Conservation (phyloP, 169 alveolate genomes). For the Eimeria maxima region DNA sequence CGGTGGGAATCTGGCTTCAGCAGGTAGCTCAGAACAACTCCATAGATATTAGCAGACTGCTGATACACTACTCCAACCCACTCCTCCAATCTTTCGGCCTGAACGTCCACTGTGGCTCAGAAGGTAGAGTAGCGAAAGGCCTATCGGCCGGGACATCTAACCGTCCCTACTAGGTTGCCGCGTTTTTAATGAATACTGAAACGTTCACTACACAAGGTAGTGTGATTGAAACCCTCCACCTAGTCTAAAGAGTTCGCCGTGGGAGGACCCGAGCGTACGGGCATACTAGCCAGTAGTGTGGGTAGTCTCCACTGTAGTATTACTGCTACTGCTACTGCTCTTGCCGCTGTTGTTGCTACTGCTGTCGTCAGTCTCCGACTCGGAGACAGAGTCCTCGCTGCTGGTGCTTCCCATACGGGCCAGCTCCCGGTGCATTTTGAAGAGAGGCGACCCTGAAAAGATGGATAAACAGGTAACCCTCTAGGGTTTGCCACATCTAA, state of each 20-base stretch:
- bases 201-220: background rate
- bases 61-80: no score
- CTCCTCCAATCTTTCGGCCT: no score
- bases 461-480: background rate
- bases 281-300: background rate
- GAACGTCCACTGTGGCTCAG: no score
- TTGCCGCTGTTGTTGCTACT: background rate
- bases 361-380: slow-evolving; percentile 41
- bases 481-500: background rate
- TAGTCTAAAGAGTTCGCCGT: background rate
- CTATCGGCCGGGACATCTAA: no score
- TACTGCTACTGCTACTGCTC: slow-evolving; percentile 1
- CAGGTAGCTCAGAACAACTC: no score
- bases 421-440: slow-evolving; percentile 68
- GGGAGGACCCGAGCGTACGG: background rate
- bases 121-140: no score
- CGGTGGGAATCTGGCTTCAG: no score
- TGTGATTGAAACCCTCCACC: background rate
- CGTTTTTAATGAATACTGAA: background rate
- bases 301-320: background rate
- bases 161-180: no score
- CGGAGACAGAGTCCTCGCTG: slow-evolving; percentile 72
- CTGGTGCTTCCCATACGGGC: slow-evolving; percentile 67
- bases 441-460: slow-evolving; percentile 56
- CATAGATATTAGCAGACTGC: no score